Evolutionary conservation across 2,329 filamentous ascomycete genomes (phyloP), one percentile per base, ranked within the genome.

Genomic region (Zymoseptoria brevis): DNA sequence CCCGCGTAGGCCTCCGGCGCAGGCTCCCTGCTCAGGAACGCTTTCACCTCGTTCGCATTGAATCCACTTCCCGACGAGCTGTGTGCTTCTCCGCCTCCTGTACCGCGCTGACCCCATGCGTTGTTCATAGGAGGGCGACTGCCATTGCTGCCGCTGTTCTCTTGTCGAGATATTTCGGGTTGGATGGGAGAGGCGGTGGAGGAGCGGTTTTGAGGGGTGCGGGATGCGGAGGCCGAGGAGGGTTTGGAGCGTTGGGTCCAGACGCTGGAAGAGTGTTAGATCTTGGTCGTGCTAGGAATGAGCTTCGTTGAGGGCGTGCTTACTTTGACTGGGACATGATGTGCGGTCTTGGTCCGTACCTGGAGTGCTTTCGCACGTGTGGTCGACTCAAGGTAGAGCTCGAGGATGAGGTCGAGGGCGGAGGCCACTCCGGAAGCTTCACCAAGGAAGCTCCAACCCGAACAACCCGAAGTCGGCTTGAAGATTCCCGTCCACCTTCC

Each of bases 21-120:
- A 66, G 59, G 66, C 71, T 76, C 71, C 66, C 75, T 75, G 57
- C 69, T 74, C 69, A 78, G 65, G 60, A 74, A 76, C 3, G 74
- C 71, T 66, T 71, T 75, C 60, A 77, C 73, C 62, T 77, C 77
- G 19, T 64, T 69, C 5, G 73, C 70, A 66, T 79, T 79, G 71
- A 78, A 79, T 56, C 73, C 75, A 51, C 68, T 69, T 8, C 64
- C 60, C 1, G 67, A 52, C 19, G 57, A 61, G 53, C 69, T 61
- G 41, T 75, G 69, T 29, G 70, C 68, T 49, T 73, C 71, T n/a
- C 35, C 19, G 13, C 29, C n/a, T 21, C 24, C n/a, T 22, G 48
- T 19, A 52, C 49, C 48, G 19, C 49, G 50, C 49, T 56, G 55
- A 65, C 69, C 49, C 48, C 54, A 56, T 62, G 57, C 57, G 62